Conservation (phyloP, 176 grass and related monocot species). For the Alloteropsis semialata region DNA sequence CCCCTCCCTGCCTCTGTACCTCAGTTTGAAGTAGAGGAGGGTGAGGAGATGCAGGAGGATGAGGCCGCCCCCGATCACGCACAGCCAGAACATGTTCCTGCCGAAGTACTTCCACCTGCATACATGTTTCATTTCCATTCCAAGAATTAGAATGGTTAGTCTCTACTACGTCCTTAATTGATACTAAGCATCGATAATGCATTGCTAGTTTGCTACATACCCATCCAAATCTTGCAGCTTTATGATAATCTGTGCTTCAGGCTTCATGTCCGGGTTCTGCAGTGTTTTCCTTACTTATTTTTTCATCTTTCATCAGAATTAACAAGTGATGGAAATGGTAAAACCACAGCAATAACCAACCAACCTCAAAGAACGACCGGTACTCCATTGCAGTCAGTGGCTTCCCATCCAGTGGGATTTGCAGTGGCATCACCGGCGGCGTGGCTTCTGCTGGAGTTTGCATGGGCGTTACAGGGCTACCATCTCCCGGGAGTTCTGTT, state of each 20-base stretch:
- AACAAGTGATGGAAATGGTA: neutral
- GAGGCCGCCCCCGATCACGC: constrained; percentile 61
- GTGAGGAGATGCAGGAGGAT: constrained; percentile 48
- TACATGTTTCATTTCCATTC: too few relatives aligned
- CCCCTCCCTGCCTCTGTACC: constrained; percentile 30
- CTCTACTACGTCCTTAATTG: too few relatives aligned
- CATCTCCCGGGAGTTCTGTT: constrained; percentile 12
- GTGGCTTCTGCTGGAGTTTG: neutral
- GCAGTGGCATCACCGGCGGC: neutral
- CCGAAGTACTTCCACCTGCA: constrained; percentile 81
- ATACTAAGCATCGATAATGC: neutral
- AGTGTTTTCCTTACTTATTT: neutral
- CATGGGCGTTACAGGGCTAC: neutral
- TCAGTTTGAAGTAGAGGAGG: constrained; percentile 47
- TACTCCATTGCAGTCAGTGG: constrained; percentile 78
- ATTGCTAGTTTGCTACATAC: neutral
- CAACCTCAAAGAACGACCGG: constrained; percentile 73
- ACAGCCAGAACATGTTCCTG: constrained; percentile 92
- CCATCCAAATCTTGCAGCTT: constrained; percentile 61
- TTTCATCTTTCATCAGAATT: neutral
- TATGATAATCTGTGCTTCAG: constrained; percentile 75
- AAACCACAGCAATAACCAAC: neutral
- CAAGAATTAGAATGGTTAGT: too few relatives aligned
- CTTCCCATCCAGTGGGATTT: constrained; percentile 37
- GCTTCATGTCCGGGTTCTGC: constrained; percentile 90